Base-by-base conservation (phyloP, 1,284 basidiomycete genomes). In the Sporisorium scitamineum region DNA sequence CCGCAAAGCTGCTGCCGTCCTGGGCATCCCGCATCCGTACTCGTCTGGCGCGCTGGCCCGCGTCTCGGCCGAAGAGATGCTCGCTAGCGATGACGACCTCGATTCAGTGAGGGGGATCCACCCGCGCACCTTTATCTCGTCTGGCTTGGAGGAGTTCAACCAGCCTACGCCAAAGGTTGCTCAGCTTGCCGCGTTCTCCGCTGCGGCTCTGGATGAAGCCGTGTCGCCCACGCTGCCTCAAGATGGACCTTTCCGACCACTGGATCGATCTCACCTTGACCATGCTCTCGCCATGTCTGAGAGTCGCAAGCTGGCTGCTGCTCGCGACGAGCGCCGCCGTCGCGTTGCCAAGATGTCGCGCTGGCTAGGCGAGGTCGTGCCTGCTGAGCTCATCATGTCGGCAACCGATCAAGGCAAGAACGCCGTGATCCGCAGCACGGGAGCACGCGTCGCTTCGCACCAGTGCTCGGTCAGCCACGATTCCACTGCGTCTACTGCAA, bases 291-390 rank as follows among this genome's bases (percentile, higher is more conserved):
- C 54, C 53, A 41, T 54, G 22, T 66, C 67, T 0, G 72, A 75
- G 44, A 58, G 67, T 42, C 62, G 67, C 27, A 62, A 67, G 50
- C 26, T 68, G 5, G 65, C 68, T 9, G 62, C 57, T 31, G 57
- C 60, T 14, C 61, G 78, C 41, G 78, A 78, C 9, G 80, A 79
- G 44, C 72, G 79, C 13, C 61, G 79, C 20, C 63, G 70, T 34
- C 66, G 67, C 24, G 62, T 81, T 14, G 76, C 73, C 37, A 81
- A 81, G 55, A 76, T 81, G 66, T 71, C 71, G 37, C 70, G 73
- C 13, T 81, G 78, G 80, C 76, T 81, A 16, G 80, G 80, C 27
- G 78, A 76, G 58, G 68, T 69, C 14, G 68, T 76, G 10, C 74
- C 68, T 5, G 75, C 67, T 11, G 76, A 72, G 54, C 66, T 76